Evolutionary conservation across 1,284 basidiomycete species (phyloP), one percentile per base, ranked within the genome.

Genomic region (Rhizoctonia solani): DNA sequence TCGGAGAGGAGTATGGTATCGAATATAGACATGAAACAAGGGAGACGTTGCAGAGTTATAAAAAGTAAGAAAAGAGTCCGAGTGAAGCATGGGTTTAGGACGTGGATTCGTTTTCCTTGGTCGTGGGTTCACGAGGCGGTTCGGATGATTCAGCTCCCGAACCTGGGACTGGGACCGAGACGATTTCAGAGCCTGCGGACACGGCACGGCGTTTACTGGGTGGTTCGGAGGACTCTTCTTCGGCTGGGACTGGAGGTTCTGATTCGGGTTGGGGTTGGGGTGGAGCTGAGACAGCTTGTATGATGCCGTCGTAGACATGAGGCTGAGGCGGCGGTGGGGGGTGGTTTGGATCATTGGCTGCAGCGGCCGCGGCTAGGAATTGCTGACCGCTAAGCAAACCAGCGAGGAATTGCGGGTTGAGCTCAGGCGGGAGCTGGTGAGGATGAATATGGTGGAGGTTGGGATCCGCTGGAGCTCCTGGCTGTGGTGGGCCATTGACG

Each of bases 391-490:
- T 61, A n/a, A 61, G 34, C 13, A 61, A 30, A 4, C 56, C 56
- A 13, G 56, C 56, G 16, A 61, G 34, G 39, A 61, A 61, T 30
- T 61, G 56, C 16, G 56, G 50, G 56, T 46, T 61, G 56, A 61
- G 56, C 6, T 61, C 56, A 23, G 56, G 29, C 46, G 56, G 56
- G 56, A 61, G 25, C 46, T 61, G 56, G 19, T 59, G 55, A 13
- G n/a, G 44, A 16, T 21, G 23, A 19, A 44, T 37, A 11, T 39
- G 55, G 21, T 47, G 56, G 44, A 61, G 23, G 56, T 30, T 50
- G 11, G 56, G 56, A 44, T 61, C 56, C 16, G 56, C 34, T n/a
- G 42, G 55, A 8, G 55, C 25, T 16, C 44, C 30, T 50, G 47
- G 56, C 29, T n/a, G n/a, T n/a, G n/a, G n/a, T n/a, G n/a, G n/a